Evolutionary conservation across 768 basidiomycete species (phyloP).

Genomic region (Amylocystis lapponica): DNA sequence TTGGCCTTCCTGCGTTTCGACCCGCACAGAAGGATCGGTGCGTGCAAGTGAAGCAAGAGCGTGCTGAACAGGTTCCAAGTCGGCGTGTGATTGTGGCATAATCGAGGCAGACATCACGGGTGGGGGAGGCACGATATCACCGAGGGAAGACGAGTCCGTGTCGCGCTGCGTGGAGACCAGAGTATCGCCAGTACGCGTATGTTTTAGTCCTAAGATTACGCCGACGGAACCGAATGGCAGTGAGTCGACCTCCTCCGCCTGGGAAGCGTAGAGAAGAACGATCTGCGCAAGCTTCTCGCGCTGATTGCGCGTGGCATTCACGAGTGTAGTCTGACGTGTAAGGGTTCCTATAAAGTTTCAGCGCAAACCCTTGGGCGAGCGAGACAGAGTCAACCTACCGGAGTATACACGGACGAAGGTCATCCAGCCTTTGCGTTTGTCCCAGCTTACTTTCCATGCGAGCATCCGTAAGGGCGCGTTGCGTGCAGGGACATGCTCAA

Average conservation of each 20-base stretch:
- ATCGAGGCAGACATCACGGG: slow-evolving; percentile 82
- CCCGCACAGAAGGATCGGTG: slow-evolving; percentile 87
- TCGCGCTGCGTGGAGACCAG: slow-evolving; percentile 49
- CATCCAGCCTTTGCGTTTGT: slow-evolving; percentile 84
- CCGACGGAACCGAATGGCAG: slow-evolving; percentile 82
- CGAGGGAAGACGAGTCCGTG: slow-evolving; percentile 36
- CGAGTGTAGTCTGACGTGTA: slow-evolving; percentile 50
- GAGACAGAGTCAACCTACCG: slow-evolving; percentile 38
- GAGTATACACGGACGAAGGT: slow-evolving; percentile 88
- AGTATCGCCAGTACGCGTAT: slow-evolving; percentile 86
- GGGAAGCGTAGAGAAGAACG: slow-evolving; percentile 71
- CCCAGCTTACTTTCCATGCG: slow-evolving; percentile 90
- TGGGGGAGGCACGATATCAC: slow-evolving; percentile 70
- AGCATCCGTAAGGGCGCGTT: slow-evolving; percentile 55
- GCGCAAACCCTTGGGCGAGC: no score
- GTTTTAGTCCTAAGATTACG: slow-evolving; percentile 74
- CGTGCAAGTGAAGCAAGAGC: slow-evolving; percentile 67
- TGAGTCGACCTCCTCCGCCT: slow-evolving; percentile 69
- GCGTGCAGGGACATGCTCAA: slow-evolving; percentile 33
- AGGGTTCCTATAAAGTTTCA: slow-evolving; percentile 73
- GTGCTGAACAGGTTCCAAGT: slow-evolving; percentile 70
- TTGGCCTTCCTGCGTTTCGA: slow-evolving; percentile 78
- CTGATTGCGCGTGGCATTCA: slow-evolving; percentile 63
- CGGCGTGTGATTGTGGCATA: slow-evolving; percentile 74
- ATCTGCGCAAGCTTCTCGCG: slow-evolving; percentile 73